These are phyloP conservation scores for Gossypium davidsonii DNA, from an alignment of 441 rosid genomes.

Conservation along the genomic window DNA sequence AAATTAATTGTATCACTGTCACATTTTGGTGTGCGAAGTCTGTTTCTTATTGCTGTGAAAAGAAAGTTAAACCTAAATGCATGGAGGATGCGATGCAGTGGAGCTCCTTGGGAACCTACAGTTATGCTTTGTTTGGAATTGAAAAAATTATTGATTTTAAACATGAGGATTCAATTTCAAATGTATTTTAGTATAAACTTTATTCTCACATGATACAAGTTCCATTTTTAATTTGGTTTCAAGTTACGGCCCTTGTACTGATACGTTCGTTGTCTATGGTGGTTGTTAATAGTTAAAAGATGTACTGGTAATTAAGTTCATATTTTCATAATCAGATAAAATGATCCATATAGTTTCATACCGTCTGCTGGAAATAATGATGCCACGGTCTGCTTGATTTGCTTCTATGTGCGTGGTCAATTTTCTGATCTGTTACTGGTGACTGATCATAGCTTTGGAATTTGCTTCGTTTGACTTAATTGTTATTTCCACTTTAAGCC, in stretches of 20 bases:
- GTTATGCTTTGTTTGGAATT: not conserved
- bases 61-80: conserved; percentile 3
- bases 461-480: not conserved
- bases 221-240: conserved; percentile 6
- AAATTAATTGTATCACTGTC: not conserved
- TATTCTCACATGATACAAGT: conserved; percentile 2
- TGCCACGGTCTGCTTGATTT: not conserved
- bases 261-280: not conserved
- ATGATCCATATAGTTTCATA: not conserved
- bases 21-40: not conserved
- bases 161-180: not conserved
- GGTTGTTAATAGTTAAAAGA: not conserved
- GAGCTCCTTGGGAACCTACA: not conserved
- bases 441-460: not conserved
- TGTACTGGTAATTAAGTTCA: not conserved
- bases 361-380: too few species aligned
- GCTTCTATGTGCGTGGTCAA: not conserved
- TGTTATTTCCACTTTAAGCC: not conserved
- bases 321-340: not conserved
- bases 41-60: not conserved
- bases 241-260: not conserved
- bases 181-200: not conserved
- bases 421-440: not conserved
- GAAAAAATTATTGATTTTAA: not conserved
- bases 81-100: not conserved